phyloP scores from a whole-genome alignment of 2,329 filamentous ascomycete species.

The Calonectria montana region DNA sequence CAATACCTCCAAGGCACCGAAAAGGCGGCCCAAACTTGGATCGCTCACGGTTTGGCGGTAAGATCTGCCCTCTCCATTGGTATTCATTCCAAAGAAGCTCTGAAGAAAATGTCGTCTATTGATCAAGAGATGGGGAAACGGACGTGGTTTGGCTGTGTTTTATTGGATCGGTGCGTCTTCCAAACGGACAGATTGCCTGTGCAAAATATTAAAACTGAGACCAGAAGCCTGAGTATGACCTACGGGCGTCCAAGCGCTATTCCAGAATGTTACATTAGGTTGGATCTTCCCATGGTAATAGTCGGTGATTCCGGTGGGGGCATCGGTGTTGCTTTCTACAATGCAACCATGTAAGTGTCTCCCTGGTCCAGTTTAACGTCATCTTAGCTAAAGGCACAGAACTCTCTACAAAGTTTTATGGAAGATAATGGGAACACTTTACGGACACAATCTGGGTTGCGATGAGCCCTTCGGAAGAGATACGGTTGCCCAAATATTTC shows the following conservation, averaged over 20 bases:
- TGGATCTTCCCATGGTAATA: not conserved
- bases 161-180: conserved; percentile 27
- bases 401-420: conserved; percentile 21
- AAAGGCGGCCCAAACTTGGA: conserved; percentile 65
- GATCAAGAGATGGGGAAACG: conserved; percentile 60
- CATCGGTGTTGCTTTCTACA: conserved; percentile 23
- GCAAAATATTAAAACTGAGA: not conserved
- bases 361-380: rapidly evolving
- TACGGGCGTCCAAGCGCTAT: conserved; percentile 28
- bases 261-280: conserved; percentile 26
- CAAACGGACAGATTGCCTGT: too few relatives aligned
- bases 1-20: conserved; percentile 67
- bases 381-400: not conserved
- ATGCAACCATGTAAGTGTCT: conserved; percentile 12
- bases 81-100: conserved; percentile 57
- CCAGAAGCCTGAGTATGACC: conserved; percentile 25
- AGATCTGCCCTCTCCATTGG: conserved; percentile 63
- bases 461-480: not conserved
- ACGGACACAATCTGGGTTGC: conserved; percentile 28
- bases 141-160: conserved; percentile 52
- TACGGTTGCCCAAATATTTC: conserved; percentile 20
- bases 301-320: not conserved
- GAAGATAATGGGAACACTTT: conserved; percentile 20
- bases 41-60: conserved; percentile 62
- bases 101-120: conserved; percentile 48